A percentile compares a stretch with the other conserved stretches of the same genome.
Evolutionary conservation across 495 filamentous ascomycete species (phyloP).

Genomic region (Jackrogersella multiformis): DNA sequence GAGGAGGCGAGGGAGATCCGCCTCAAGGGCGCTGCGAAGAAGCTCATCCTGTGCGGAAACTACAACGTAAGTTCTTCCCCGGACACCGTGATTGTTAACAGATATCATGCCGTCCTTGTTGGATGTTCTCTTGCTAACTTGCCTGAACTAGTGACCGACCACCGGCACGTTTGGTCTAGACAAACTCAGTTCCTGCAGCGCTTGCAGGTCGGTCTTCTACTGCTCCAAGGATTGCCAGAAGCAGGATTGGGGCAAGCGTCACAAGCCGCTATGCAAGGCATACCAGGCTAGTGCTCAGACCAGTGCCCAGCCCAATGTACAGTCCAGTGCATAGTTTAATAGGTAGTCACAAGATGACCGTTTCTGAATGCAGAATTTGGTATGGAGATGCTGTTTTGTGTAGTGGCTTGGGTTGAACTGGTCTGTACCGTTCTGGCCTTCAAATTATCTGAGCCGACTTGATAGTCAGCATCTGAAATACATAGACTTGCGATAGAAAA

Average conservation of each 20-base stretch:
- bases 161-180: background rate
- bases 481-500: too few species aligned
- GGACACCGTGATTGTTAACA: background rate
- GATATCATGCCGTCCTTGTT: background rate
- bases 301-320: background rate
- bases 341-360: background rate
- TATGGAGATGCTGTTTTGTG: background rate
- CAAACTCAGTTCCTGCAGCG: constrained; percentile 6
- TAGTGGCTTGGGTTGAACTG: too few species aligned
- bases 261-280: constrained; percentile 21
- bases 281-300: background rate
- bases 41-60: constrained; percentile 17
- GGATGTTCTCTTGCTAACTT: background rate
- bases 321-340: background rate
- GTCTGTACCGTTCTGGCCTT: too few species aligned
- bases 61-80: constrained; percentile 9
- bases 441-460: too few species aligned
- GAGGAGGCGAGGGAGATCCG: constrained; percentile 20
- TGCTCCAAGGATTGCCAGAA: constrained; percentile 18
- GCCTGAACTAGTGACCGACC: constrained; percentile 4
- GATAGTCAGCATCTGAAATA: too few species aligned
- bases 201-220: constrained; percentile 24
- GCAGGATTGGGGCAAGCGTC: constrained; percentile 11
- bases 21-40: constrained; percentile 6
- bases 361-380: too few species aligned